A percentile compares a stretch with the other conserved stretches of the same genome.
phyloP scores from a whole-genome alignment of 164 flowering plant species.

The Vitis riparia region DNA sequence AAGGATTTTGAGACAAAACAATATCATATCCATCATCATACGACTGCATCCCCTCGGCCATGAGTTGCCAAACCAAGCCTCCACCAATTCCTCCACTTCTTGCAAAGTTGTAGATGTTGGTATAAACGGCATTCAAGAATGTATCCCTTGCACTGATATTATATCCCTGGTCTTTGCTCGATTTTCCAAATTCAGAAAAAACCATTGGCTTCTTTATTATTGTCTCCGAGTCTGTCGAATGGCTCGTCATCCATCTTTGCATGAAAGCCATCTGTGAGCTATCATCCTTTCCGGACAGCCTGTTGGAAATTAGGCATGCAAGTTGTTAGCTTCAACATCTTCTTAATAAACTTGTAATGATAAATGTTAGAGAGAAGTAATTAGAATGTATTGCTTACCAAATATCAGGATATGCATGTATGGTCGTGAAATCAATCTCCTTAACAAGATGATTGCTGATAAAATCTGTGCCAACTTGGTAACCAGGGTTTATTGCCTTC shows the following conservation, averaged over 20 bases:
- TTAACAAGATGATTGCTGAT: no score
- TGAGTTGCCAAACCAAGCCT: neutral
- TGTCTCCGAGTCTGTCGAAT: constrained; percentile 2
- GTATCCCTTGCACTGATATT: no score
- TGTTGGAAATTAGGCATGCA: no score
- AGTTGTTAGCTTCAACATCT: no score
- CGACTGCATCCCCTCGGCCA: neutral
- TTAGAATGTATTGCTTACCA: no score
- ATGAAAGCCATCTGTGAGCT: constrained; percentile 15
- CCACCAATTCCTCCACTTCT: neutral
- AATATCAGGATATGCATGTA: no score
- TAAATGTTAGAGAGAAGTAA: no score
- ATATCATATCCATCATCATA: neutral
- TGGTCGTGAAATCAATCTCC: no score
- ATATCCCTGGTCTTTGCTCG: neutral
- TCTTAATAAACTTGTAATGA: no score
- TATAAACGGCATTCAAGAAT: no score
- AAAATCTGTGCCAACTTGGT: no score
- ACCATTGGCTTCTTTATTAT: constrained; percentile 19
- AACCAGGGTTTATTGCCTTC: no score
- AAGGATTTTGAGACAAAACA: neutral
- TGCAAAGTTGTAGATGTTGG: neutral
- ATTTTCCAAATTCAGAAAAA: neutral
- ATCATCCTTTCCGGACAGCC: neutral
- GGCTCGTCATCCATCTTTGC: constrained; percentile 15